Percentiles rank a stretch among this genome's conserved stretches.
Conservation (phyloP, 225 moss, liverwort and hornwort genomes). For the Pseudoscleropodium purum region DNA sequence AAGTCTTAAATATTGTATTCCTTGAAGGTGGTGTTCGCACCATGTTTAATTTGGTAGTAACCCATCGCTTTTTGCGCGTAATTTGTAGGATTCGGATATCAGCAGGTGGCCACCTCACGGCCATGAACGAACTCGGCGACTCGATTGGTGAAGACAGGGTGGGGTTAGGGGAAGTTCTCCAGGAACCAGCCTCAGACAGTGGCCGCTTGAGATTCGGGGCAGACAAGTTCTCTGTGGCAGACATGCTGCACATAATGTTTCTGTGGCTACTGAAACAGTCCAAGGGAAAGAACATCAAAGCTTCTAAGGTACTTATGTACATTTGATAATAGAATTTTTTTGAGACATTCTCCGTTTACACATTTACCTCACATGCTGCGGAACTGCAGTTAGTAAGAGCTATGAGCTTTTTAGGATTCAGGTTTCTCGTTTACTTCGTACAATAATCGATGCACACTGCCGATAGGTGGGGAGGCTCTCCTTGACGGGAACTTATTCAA, state of each 20-base stretch:
- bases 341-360: background rate
- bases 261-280: conserved; percentile 42
- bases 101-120: conserved; percentile 30
- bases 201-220: conserved; percentile 14
- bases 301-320: conserved; percentile 24
- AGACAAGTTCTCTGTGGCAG: conserved; percentile 13
- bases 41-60: background rate
- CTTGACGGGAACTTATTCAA: background rate
- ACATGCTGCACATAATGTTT: conserved; percentile 9
- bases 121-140: conserved; percentile 25
- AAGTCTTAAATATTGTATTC: background rate
- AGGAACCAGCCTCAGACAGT: background rate
- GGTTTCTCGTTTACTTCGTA: background rate
- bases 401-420: background rate
- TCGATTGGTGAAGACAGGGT: background rate
- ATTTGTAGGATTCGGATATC: conserved; percentile 38
- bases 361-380: background rate
- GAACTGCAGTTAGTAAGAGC: background rate
- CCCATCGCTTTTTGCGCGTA: background rate
- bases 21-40: background rate
- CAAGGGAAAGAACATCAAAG: conserved; percentile 43
- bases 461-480: background rate
- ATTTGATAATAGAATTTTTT: background rate
- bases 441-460: background rate
- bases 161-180: background rate